Percentiles rank a stretch among this genome's conserved stretches.
Conservation (phyloP, 345 rosid genomes). For the Eucalyptus curtisii region DNA sequence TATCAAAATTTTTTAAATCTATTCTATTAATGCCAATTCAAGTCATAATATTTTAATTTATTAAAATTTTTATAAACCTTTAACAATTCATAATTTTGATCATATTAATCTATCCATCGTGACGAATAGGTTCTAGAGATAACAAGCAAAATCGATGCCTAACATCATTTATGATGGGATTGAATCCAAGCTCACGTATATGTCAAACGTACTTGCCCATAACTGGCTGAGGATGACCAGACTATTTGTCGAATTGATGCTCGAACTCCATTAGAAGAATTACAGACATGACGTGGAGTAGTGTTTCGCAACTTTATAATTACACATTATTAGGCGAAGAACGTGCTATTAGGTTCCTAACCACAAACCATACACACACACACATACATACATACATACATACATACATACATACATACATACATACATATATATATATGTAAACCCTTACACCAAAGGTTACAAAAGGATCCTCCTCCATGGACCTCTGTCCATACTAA, state of each 20-base stretch:
- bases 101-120: background rate
- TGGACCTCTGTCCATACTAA: no score
- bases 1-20: rapidly evolving
- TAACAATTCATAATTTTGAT: no score
- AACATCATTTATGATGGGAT: background rate
- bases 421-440: no score
- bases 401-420: no score
- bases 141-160: background rate
- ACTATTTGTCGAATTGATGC: background rate
- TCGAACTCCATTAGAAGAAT: background rate
- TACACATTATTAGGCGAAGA: background rate
- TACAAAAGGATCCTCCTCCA: no score
- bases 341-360: background rate
- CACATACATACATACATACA: rapidly evolving
- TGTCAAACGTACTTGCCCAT: background rate
- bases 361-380: background rate
- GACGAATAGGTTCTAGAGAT: background rate
- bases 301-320: background rate
- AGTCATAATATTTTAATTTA: no score
- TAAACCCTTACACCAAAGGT: no score
- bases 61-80: no score
- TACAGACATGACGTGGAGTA: background rate
- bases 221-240: background rate
- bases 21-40: no score
- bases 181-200: background rate